Evolutionary conservation across 2,329 filamentous ascomycete genomes (phyloP), one percentile per base, ranked within the genome.

Genomic region (Periconia digitata): DNA sequence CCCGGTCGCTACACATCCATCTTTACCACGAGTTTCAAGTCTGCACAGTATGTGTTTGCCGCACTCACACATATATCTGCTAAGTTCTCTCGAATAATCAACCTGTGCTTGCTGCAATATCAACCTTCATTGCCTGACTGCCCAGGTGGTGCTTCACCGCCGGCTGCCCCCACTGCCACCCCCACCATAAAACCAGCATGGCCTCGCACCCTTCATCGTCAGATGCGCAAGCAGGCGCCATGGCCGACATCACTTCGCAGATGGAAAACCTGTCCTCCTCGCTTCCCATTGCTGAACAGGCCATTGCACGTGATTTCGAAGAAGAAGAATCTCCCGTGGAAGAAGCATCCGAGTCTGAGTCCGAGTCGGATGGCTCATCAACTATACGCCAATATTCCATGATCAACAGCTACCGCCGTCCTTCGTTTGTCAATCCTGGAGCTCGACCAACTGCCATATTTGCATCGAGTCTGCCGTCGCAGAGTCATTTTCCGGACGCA

Each of bases 391-490:
- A 75, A 40, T 70, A 62, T 48, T 68, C 82, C 15, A 78, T 87
- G 73, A 76, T 79, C 16, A 79, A 81, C 29, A 82, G 82, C 24
- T 96, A 94, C 73, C 84, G 88, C 46, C 82, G 90, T 39, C 89
- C 90, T 1, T 88, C 85, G 57, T 87, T 86, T 64, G 85, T 94
- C 37, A 85, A 86, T 23, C 87, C 86, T 12, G 85, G 86, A 20
- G 80, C 84, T 1, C 79, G 90, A 45, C 85, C 87, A 3, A 82
- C 86, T 4, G 78, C 95, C 49, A 80, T 89, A 21, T 83, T 84
- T 79, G 50, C 87, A 78, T 70, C 84, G 23, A 74, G 70, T 53
- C 74, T 66, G 68, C 74, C 44, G 67, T 75, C 76, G 12, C 70
- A 60, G 2, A 51, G 41, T 8, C 44, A 56, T 15, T 24, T 60